Evolutionary conservation across 2,329 filamentous ascomycete species (phyloP), one percentile per base, ranked within the genome.

Genomic region (Knufia fluminis): DNA sequence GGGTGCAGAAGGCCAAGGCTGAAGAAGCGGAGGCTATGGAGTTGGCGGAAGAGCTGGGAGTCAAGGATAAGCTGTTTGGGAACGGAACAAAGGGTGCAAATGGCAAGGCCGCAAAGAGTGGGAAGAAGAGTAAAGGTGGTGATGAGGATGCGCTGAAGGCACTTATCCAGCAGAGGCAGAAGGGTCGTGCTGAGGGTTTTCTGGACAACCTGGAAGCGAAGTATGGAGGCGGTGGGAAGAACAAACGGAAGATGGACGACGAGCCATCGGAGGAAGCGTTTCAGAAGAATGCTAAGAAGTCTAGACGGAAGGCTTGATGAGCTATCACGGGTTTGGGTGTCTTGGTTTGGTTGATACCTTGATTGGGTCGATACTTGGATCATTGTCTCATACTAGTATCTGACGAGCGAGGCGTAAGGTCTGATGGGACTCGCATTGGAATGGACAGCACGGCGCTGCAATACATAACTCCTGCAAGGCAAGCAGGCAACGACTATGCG

Each of bases 131-230:
- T 53, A 62, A 47, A 12, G 31, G 41, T 12, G 55, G 48, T 56
- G 46, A 64, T 64, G 60, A 61, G 23, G 60, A 58, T n/a, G 71
- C 69, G 53, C 71, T 94, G 33, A 80, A 82, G n/a, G 85, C 85
- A 1, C 49, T 60, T 64, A 46, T 64, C 62, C 46, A 69, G 57
- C 57, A 67, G 64, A 54, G 69, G 66, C 49, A 68, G 70, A 52
- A 78, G 76, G 59, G 71, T 68, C 36, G 73, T 69, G 54, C 68
- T 60, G 39, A 68, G 55, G 72, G 70, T 32, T 88, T 94, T 63
- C 69, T 94, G 20, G 85, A 86, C 54, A 71, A 77, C 44, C 67
- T 95, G 44, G 86, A 86, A 51, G 85, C 82, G 43, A 94, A 91
- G 68, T 94, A 94, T 60, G 70, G 56, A 23, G 56, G 54, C 17